phyloP scores from a whole-genome alignment of 139 green algal genomes.

The Coelastrella sp. region DNA sequence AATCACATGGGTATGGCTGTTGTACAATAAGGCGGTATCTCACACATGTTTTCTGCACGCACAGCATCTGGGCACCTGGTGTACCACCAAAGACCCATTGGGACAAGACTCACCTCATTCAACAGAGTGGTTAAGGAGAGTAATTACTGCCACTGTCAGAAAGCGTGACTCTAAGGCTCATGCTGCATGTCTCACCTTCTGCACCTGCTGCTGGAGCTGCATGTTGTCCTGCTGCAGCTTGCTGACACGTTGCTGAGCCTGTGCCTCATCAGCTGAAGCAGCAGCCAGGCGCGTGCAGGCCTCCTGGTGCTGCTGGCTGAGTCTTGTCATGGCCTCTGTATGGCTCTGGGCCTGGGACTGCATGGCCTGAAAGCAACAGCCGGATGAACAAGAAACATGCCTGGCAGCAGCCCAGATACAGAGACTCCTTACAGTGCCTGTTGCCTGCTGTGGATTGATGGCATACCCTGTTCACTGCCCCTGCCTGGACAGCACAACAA shows the following conservation, averaged over 20 bases:
- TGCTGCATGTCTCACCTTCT: not conserved
- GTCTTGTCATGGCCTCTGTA: not conserved
- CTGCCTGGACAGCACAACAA: too few species aligned
- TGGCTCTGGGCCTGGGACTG: constrained; percentile 14
- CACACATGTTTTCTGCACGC: too few species aligned
- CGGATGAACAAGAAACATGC: not conserved
- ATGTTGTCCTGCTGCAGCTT: not conserved
- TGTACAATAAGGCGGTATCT: too few species aligned
- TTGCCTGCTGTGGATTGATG: not conserved
- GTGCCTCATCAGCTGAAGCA: not conserved
- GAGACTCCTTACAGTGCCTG: not conserved
- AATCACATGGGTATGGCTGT: not conserved
- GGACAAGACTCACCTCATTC: not conserved
- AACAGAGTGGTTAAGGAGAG: not conserved
- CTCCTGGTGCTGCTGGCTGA: constrained; percentile 17
- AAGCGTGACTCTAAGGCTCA: not conserved
- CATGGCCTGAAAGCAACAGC: constrained; percentile 5
- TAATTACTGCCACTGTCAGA: not conserved
- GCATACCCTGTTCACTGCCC: not conserved
- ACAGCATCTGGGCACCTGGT: too few species aligned
- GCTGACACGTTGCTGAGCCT: not conserved
- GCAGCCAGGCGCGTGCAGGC: constrained; percentile 3
- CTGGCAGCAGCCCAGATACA: not conserved
- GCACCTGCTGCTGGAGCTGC: constrained; percentile 27
- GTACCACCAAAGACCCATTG: not conserved